Conservation (phyloP, 441 rosid genomes). For the Biscutella laevigata region DNA sequence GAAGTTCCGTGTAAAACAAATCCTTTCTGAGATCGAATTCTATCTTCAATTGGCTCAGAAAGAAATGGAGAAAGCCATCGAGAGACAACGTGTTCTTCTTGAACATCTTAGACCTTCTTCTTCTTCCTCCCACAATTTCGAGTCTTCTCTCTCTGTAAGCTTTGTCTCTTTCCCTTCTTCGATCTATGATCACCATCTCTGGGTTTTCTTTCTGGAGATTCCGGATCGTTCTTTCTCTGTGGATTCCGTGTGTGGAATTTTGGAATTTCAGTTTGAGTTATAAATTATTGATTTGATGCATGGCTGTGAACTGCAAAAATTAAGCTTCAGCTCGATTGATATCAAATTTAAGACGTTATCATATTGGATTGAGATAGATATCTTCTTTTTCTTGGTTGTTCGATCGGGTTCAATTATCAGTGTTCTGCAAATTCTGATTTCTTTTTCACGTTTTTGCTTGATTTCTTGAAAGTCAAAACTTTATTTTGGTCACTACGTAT, state of each 20-base stretch:
- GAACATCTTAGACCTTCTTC: constrained; percentile 78
- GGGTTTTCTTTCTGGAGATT: not conserved
- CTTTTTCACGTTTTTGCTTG: too few species aligned
- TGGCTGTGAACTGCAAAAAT: not conserved
- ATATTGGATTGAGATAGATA: not conserved
- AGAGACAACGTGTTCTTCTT: constrained; percentile 74
- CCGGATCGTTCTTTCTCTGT: constrained; percentile 14
- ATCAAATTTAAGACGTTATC: not conserved
- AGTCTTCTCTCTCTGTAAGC: constrained; percentile 57
- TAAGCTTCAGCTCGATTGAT: constrained; percentile 4
- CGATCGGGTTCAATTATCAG: not conserved
- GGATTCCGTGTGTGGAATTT: not conserved
- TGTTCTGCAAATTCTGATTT: not conserved
- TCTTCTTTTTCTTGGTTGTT: not conserved
- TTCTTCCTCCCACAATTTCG: constrained; percentile 35
- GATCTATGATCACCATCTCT: constrained; percentile 14
- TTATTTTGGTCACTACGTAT: not conserved
- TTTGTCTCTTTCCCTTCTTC: not conserved
- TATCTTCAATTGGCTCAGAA: not conserved
- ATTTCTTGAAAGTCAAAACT: constrained; percentile 17
- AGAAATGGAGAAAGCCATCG: constrained; percentile 77
- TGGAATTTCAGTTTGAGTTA: not conserved
- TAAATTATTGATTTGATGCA: not conserved
- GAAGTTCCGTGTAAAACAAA: constrained; percentile 17
- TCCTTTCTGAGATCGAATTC: not conserved